These are phyloP conservation scores for Boletellus emodensis DNA, from an alignment of 768 basidiomycete genomes.

Conservation along the genomic window DNA sequence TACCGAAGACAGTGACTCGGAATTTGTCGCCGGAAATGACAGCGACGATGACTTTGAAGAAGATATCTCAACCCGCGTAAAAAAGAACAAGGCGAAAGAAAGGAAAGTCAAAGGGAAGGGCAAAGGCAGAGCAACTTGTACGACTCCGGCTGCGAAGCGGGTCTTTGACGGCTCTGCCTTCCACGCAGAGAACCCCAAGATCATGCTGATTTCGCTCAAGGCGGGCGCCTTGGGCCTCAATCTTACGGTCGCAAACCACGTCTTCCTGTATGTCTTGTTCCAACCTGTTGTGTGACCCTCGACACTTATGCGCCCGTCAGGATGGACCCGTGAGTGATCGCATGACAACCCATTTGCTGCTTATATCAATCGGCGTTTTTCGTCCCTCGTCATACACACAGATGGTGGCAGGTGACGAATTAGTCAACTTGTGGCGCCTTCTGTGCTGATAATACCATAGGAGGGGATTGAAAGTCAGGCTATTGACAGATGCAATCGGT, in stretches of 20 bases:
- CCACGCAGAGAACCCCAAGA: constrained; percentile 53
- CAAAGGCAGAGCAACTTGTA: constrained; percentile 20
- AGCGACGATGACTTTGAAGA: constrained; percentile 32
- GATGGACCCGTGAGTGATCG: constrained; percentile 72
- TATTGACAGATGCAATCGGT: constrained; percentile 76
- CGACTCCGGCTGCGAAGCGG: constrained; percentile 10
- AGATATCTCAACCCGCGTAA: constrained; percentile 28
- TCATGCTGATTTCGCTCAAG: constrained; percentile 87
- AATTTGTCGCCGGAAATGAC: constrained; percentile 31
- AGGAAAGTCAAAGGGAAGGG: constrained; percentile 39
- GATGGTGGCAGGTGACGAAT: constrained; percentile 69
- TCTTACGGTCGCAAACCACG: constrained; percentile 85
- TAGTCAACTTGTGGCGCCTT: background rate
- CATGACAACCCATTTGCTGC: background rate
- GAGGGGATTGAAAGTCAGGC: constrained; percentile 85
- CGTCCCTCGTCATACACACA: constrained; percentile 21
- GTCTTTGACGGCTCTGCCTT: constrained; percentile 20
- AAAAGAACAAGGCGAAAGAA: constrained; percentile 31
- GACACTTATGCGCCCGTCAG: constrained; percentile 33
- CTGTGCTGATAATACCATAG: constrained; percentile 28
- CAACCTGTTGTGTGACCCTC: background rate
- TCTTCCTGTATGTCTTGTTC: constrained; percentile 57
- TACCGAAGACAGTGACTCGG: constrained; percentile 31
- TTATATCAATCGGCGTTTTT: constrained; percentile 13
- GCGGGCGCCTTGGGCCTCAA: constrained; percentile 85